Evolutionary conservation across 106 monocot genomes (phyloP).

Genomic region (Apostasia shenzhenica): DNA sequence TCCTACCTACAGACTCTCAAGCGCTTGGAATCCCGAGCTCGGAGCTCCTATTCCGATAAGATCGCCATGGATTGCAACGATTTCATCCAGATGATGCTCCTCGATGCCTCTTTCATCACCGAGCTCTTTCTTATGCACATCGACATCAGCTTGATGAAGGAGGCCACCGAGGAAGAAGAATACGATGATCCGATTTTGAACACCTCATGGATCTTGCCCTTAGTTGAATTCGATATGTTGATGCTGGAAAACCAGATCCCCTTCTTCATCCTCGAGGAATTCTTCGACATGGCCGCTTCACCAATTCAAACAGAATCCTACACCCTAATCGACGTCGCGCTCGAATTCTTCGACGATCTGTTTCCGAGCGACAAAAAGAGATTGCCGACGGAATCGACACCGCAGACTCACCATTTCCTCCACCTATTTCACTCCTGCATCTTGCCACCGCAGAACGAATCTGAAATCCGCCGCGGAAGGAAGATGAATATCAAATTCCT

Average conservation of each 20-base stretch:
- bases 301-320: constrained; percentile 29
- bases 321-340: constrained; percentile 39
- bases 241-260: constrained; percentile 91
- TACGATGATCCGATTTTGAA: background rate
- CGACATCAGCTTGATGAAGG: background rate
- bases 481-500: background rate
- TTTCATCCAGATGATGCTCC: constrained; percentile 1
- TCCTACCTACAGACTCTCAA: background rate
- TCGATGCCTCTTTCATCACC: constrained; percentile 13
- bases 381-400: too few species aligned
- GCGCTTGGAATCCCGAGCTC: background rate
- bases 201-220: background rate
- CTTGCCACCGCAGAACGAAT: background rate
- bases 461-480: background rate
- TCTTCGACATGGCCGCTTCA: constrained; percentile 21
- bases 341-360: constrained; percentile 71
- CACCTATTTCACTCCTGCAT: constrained; percentile 16
- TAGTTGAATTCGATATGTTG: constrained; percentile 45
- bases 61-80: background rate
- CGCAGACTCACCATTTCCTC: background rate
- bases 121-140: background rate
- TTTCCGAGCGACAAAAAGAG: constrained; percentile 49
- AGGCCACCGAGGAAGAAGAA: too few species aligned
- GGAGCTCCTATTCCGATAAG: background rate
- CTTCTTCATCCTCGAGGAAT: constrained; percentile 64